Base-by-base conservation (phyloP, 805 yeast species). In the Vanderwaltozyma polyspora region DNA sequence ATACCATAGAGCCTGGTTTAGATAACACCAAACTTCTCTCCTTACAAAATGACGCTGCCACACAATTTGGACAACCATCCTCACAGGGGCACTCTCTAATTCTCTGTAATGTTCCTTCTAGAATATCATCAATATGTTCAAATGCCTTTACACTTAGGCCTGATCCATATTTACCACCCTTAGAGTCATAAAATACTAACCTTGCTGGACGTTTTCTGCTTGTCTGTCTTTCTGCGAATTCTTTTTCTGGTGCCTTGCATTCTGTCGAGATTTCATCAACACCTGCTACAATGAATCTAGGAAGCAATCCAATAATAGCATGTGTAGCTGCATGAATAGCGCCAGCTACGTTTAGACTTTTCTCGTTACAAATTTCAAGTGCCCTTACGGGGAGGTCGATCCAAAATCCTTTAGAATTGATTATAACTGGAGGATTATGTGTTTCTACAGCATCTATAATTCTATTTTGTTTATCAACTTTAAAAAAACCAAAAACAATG, bases 281-380 rank as follows among this genome's bases (percentile, higher is more conserved):
- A 1, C 84, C 82, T 13, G 83, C 76, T 10, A 76, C 74, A 4
- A 86, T 74, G 39, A 73, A 77, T 19, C 78, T 55, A 0, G 96
- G 94, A 19, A 87, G 52, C 38, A 83, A 67, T 31, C 82, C 77
- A 70, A 91, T 77, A 1, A 91, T 61, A 0, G 85, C 85, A 62
- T 91, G 99, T 44, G 86, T 89, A 0, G 95, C 94, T 2, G 93
- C 96, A 60, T 91, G 99, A n/a, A 91, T 83, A 0, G 91, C 94
- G 5, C 83, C 98, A 0, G 97, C 89, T 2, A 78, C 62, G 37
- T 72, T 80, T 29, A 91, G 59, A 2, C 63, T 46, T 43, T 85
- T 84, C 3, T 52, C 55, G 3, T 64, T 59, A 22, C 89, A 64
- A 3, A 75, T 40, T 1, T 74, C 75, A 11, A 87, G 49, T 0